Evolutionary conservation across 495 filamentous ascomycete species (phyloP).

Genomic region (Xylaria sp.): DNA sequence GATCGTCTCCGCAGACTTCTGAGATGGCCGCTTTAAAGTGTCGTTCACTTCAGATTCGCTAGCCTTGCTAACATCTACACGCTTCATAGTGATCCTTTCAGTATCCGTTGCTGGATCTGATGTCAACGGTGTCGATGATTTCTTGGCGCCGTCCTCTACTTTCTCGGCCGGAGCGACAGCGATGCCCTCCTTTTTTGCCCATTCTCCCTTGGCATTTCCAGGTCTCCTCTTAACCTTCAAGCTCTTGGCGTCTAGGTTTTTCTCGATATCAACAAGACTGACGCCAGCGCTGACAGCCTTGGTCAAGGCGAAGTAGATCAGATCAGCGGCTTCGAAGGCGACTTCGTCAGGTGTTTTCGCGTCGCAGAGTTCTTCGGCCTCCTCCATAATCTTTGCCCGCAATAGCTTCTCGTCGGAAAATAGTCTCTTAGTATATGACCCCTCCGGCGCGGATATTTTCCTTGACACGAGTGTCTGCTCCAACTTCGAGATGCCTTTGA

Average conservation of each 20-base stretch:
- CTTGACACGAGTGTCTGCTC: slow-evolving; percentile 83
- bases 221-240: slow-evolving; percentile 89
- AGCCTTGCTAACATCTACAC: slow-evolving; percentile 70
- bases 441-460: slow-evolving; percentile 80
- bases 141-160: slow-evolving; percentile 47
- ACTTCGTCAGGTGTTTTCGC: slow-evolving; percentile 82
- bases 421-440: slow-evolving; percentile 90
- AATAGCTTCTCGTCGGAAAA: slow-evolving; percentile 91
- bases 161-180: slow-evolving; percentile 46
- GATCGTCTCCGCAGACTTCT: slow-evolving; percentile 88
- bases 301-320: slow-evolving; percentile 94
- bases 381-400: slow-evolving; percentile 96
- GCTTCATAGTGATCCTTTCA: slow-evolving; percentile 81
- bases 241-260: slow-evolving; percentile 91
- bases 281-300: slow-evolving; percentile 86
- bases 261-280: slow-evolving; percentile 83
- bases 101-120: slow-evolving; percentile 44
- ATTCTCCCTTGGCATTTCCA: slow-evolving; percentile 91
- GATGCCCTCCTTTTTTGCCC: slow-evolving; percentile 82
- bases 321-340: slow-evolving; percentile 91
- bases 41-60: slow-evolving; percentile 67
- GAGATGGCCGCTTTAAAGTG: slow-evolving; percentile 84
- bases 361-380: slow-evolving; percentile 91
- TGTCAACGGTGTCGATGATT: slow-evolving; percentile 30
- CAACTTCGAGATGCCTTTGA: slow-evolving; percentile 79